phyloP scores from a whole-genome alignment of 2,329 filamentous ascomycete species.

The Volutella citrinella region DNA sequence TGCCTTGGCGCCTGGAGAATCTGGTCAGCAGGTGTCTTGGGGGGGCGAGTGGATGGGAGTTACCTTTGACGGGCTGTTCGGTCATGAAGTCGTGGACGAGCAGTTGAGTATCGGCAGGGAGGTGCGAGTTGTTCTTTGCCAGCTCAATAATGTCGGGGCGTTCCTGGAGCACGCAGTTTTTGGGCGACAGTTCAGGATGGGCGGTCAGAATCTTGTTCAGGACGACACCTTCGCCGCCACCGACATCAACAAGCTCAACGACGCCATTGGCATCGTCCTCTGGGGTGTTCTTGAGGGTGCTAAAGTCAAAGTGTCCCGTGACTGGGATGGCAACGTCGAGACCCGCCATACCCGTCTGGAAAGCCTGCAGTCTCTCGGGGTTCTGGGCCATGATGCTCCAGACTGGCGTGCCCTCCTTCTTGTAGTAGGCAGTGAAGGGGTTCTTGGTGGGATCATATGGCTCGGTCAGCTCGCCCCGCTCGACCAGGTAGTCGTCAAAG shows the following conservation, averaged over 20 bases:
- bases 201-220: slow-evolving; percentile 28
- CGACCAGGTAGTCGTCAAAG: slow-evolving; percentile 31
- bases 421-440: slow-evolving; percentile 29
- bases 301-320: slow-evolving; percentile 31
- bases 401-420: slow-evolving; percentile 31
- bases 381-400: slow-evolving; percentile 32
- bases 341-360: slow-evolving; percentile 31
- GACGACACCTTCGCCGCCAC: slow-evolving; percentile 28
- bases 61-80: slow-evolving; percentile 29
- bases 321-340: slow-evolving; percentile 31
- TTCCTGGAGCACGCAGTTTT: slow-evolving; percentile 26
- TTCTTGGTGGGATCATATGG: slow-evolving; percentile 27
- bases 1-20: slow-evolving; percentile 27
- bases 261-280: slow-evolving; percentile 14
- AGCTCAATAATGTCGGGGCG: slow-evolving; percentile 24
- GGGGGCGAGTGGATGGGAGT: rapidly evolving
- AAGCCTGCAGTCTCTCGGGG: slow-evolving; percentile 24
- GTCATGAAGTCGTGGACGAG: slow-evolving; percentile 28
- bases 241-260: slow-evolving; percentile 29
- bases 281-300: slow-evolving; percentile 18
- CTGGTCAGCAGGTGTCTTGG: not conserved
- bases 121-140: slow-evolving; percentile 12
- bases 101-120: slow-evolving; percentile 20
- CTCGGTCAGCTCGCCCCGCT: slow-evolving; percentile 21
- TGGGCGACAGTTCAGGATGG: slow-evolving; percentile 22